phyloP scores from a whole-genome alignment of 1,284 basidiomycete genomes.

The Amylostereum areolatum region DNA sequence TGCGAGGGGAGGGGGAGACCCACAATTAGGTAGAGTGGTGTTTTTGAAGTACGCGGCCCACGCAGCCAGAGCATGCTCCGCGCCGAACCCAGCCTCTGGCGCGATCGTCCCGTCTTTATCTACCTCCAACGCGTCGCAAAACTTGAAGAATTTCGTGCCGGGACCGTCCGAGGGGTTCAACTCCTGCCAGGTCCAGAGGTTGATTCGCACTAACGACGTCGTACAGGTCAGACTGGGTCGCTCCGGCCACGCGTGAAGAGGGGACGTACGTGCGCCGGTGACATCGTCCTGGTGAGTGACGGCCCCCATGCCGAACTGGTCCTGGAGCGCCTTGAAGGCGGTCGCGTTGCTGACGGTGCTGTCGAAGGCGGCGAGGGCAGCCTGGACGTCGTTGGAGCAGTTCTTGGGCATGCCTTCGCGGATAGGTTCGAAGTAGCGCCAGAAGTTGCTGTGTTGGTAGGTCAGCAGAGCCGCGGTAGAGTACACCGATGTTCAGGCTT shows the following conservation, averaged over 20 bases:
- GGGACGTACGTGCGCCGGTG: conserved; percentile 44
- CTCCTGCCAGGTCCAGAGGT: conserved; percentile 49
- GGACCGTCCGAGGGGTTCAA: conserved; percentile 40
- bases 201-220: conserved; percentile 48
- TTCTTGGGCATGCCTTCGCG: conserved; percentile 64
- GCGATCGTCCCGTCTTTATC: conserved; percentile 56
- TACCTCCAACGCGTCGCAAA: conserved; percentile 72
- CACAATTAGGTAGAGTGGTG: conserved; percentile 35
- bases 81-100: conserved; percentile 52
- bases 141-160: conserved; percentile 46
- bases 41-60: conserved; percentile 56
- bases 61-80: conserved; percentile 52
- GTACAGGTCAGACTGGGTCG: neutral
- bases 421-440: conserved; percentile 68
- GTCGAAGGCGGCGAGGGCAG: conserved; percentile 61
- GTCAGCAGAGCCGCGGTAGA: neutral
- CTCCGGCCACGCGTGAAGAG: conserved; percentile 9
- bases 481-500: conserved; percentile 10
- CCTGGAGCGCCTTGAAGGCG: conserved; percentile 48
- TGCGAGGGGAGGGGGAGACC: neutral
- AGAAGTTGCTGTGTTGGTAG: conserved; percentile 49
- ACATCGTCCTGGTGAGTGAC: conserved; percentile 63
- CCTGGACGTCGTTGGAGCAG: conserved; percentile 65
- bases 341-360: conserved; percentile 30
- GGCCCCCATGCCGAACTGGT: conserved; percentile 49